Evolutionary conservation across 495 filamentous ascomycete species (phyloP), one percentile per base, ranked within the genome.

Genomic region (Neurospora sp.): DNA sequence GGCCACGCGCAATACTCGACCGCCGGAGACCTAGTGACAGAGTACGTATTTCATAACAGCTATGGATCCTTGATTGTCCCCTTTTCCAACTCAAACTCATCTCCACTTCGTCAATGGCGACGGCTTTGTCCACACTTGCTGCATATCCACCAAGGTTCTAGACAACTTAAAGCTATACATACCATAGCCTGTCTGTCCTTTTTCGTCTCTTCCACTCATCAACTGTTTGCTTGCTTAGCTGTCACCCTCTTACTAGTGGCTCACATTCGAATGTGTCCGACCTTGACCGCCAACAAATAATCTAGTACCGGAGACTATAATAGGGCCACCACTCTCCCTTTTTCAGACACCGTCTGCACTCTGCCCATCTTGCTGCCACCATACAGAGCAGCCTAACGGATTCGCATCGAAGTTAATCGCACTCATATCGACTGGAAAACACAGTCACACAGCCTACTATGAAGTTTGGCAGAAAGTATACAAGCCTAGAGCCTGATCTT

Each of bases 391-490:
- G 73, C 31, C 39, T 69, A 48, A 13, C 45, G n/a, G 45, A 48
- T 24, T 48, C n/a, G n/a, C 43, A n/a, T 19, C 6, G 17, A n/a
- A 9, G 21, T 45, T 71, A 31, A 31, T 40, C 37, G 10, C 40
- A 10, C 40, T 43, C 34, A 15, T 31, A 42, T 48, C 8, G 48
- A 37, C 28, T 37, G 59, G 11, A n/a, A 72, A 28, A 19, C 28
- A 54, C 11, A 36, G 3, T 31, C 5, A 28, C 8, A 31, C 76
- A 81, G 72, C 40, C 54, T 66, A 34, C 28, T 34, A 94, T 95
- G 92, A 95, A 95, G 85, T 95, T 95, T 78, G 92, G 92, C 70
- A 89, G 88, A 83, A 93, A 90, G 86, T 88, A 82, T 74, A 80
- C 73, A 39, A 10, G 21, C 48, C 13, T 45, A 43, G 13, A 28